phyloP scores from a whole-genome alignment of 108 stramenopile genomes.

The Fragilaria radians region DNA sequence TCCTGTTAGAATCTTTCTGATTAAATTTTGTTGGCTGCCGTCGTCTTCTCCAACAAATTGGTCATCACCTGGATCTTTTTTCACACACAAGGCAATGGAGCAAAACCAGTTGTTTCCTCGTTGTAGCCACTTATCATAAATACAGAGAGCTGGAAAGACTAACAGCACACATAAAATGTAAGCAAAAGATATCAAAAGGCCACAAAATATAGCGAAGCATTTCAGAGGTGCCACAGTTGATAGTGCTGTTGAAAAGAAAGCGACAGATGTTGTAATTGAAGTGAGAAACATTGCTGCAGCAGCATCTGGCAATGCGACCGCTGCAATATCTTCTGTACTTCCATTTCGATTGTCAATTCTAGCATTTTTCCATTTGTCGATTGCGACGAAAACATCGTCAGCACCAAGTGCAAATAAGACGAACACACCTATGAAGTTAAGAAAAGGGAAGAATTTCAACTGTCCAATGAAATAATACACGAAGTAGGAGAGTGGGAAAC shows the following conservation, averaged over 20 bases:
- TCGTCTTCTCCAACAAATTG: constrained; percentile 10
- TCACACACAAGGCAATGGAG: constrained; percentile 6
- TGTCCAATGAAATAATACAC: constrained; percentile 41
- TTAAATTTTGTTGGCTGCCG: constrained; percentile 11
- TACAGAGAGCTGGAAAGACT: constrained; percentile 50
- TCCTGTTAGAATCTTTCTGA: constrained; percentile 22
- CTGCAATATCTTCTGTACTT: constrained; percentile 34
- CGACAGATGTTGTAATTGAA: constrained; percentile 24
- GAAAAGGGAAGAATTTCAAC: constrained; percentile 49
- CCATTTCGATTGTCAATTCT: constrained; percentile 23
- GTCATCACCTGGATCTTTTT: constrained; percentile 4
- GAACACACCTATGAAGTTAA: constrained; percentile 59
- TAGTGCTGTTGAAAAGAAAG: constrained; percentile 52
- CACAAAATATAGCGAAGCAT: constrained; percentile 52
- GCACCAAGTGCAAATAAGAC: constrained; percentile 54
- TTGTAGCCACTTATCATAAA: constrained; percentile 28
- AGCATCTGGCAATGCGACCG: constrained; percentile 44
- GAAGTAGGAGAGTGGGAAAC: constrained; percentile 49
- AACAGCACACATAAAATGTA: constrained; percentile 42
- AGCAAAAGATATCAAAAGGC: constrained; percentile 42
- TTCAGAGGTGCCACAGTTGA: constrained; percentile 43
- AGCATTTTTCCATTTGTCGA: constrained; percentile 55
- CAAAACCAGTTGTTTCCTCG: not conserved
- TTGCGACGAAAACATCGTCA: constrained; percentile 45
- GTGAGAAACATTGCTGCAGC: constrained; percentile 50